Conservation (phyloP, 2,329 filamentous ascomycete genomes). For the Aspergillus tanneri region DNA sequence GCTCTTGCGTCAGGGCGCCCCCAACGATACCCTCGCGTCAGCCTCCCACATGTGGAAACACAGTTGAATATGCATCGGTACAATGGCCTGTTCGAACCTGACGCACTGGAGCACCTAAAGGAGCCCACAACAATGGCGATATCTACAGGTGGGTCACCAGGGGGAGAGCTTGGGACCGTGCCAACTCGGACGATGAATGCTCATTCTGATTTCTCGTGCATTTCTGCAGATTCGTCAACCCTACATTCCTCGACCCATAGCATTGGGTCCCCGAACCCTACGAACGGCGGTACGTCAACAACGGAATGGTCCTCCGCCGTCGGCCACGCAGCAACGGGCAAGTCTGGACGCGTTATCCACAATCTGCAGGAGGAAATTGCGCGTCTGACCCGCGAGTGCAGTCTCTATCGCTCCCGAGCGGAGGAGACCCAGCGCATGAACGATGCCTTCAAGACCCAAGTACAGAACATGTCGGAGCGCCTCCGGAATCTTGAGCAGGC, state of each 20-base stretch:
- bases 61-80: conserved; percentile 46
- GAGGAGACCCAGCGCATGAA: conserved; percentile 50
- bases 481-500: conserved; percentile 48
- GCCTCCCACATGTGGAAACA: conserved; percentile 43
- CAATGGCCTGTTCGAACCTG: conserved; percentile 38
- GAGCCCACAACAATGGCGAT: conserved; percentile 20
- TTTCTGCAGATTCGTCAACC: conserved; percentile 19
- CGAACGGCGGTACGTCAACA: conserved; percentile 29
- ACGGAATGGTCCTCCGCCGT: conserved; percentile 52
- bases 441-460: conserved; percentile 46
- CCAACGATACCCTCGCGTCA: conserved; percentile 35
- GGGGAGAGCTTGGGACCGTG: no score
- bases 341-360: conserved; percentile 53
- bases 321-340: conserved; percentile 50
- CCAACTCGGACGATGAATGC: neutral
- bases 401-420: conserved; percentile 44
- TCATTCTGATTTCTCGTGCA: neutral
- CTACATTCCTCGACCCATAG: conserved; percentile 25
- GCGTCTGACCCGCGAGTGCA: conserved; percentile 48
- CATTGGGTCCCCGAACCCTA: conserved; percentile 31
- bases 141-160: conserved; percentile 25
- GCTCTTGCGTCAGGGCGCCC: conserved; percentile 23
- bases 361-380: conserved; percentile 52
- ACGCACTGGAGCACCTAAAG: conserved; percentile 26
- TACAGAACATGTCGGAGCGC: conserved; percentile 47